Evolutionary conservation across 306 rosid species (phyloP).

Genomic region (Pyrus bretschneideri): DNA sequence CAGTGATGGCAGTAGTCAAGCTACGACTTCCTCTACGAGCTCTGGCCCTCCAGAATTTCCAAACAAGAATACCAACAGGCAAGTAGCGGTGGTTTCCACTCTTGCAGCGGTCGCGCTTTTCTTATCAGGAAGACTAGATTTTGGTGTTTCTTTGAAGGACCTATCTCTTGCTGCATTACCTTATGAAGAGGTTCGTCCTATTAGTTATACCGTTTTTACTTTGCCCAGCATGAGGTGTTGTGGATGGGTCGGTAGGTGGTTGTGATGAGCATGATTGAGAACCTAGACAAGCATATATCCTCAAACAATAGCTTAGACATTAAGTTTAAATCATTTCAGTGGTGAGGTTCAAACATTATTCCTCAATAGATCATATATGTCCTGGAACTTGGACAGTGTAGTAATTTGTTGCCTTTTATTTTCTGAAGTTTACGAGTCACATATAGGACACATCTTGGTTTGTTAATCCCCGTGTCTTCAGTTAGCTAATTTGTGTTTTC

Average conservation of each 20-base stretch:
- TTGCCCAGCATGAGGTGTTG: neutral
- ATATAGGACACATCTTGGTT: neutral
- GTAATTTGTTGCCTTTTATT: neutral
- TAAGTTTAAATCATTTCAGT: neutral
- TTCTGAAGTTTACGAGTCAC: neutral
- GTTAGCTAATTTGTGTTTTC: neutral
- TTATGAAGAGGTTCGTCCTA: conserved; percentile 59
- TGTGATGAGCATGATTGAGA: neutral
- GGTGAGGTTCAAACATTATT: neutral
- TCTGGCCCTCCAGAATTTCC: conserved; percentile 52
- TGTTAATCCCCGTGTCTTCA: neutral
- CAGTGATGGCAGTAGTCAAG: conserved; percentile 22
- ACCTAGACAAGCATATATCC: neutral
- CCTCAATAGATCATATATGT: neutral
- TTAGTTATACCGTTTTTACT: neutral
- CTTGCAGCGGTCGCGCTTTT: conserved; percentile 76
- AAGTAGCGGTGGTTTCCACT: conserved; percentile 53
- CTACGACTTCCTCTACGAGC: conserved; percentile 26
- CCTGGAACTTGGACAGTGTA: neutral
- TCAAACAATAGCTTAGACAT: neutral
- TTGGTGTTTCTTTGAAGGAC: conserved; percentile 93
- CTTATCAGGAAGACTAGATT: conserved; percentile 59
- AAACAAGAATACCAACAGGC: conserved; percentile 48
- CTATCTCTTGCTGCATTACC: conserved; percentile 77
- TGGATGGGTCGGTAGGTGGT: neutral